phyloP scores from a whole-genome alignment of 352 stramenopile species.

The Peronospora destructor region DNA sequence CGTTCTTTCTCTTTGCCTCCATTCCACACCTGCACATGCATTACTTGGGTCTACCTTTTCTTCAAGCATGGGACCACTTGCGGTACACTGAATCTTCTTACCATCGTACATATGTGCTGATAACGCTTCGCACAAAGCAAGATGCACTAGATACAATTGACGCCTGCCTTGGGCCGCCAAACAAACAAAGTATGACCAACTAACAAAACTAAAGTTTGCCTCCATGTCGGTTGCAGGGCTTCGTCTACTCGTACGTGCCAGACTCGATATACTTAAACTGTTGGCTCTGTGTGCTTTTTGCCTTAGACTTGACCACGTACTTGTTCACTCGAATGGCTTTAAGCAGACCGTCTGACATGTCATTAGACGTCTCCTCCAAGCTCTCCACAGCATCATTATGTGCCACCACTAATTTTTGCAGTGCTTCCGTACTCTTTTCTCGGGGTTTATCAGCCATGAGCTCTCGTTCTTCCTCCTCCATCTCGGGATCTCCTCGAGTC shows the following conservation, averaged over 20 bases:
- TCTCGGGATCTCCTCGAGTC: slow-evolving; percentile 79
- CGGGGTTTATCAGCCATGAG: slow-evolving; percentile 62
- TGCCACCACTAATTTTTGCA: slow-evolving; percentile 52
- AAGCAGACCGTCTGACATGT: slow-evolving; percentile 78
- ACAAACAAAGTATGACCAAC: slow-evolving; percentile 22
- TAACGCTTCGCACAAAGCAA: slow-evolving; percentile 23
- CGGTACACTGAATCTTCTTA: slow-evolving; percentile 40
- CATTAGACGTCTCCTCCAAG: slow-evolving; percentile 74
- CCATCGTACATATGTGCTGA: slow-evolving; percentile 55
- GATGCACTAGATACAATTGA: slow-evolving; percentile 16
- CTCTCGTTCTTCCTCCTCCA: slow-evolving; percentile 75
- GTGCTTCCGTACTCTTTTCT: slow-evolving; percentile 57
- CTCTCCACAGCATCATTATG: slow-evolving; percentile 77
- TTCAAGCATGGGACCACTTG: slow-evolving; percentile 53
- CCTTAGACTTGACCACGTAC: slow-evolving; percentile 76
- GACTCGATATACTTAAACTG: slow-evolving; percentile 86
- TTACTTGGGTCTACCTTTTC: slow-evolving; percentile 58
- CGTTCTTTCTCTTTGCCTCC: slow-evolving; percentile 60
- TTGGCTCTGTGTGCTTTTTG: slow-evolving; percentile 63
- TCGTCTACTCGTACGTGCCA: slow-evolving; percentile 48
- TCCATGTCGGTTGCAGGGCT: background rate
- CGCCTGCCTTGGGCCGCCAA: slow-evolving; percentile 9
- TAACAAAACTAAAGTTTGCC: slow-evolving; percentile 16
- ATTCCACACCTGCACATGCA: slow-evolving; percentile 71
- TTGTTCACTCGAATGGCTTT: slow-evolving; percentile 83